Evolutionary conservation across 345 rosid species (phyloP), one percentile per base, ranked within the genome.

Genomic region (Litchi chinensis): DNA sequence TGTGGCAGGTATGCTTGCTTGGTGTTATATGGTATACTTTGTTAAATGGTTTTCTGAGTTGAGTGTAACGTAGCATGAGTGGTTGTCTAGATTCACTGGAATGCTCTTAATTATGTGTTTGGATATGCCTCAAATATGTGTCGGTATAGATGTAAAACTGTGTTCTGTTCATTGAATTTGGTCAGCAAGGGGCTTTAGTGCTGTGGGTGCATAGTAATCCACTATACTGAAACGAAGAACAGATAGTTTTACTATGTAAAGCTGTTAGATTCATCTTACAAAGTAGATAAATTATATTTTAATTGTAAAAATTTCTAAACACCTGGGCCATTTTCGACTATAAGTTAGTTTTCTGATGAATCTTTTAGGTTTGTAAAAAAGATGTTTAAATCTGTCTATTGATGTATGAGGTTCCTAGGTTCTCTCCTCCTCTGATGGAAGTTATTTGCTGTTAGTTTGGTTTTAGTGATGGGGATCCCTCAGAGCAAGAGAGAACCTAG

Each of bases 1-100:
- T 63, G 90, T 94, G 77, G 98, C 98, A 86, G 98, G 98, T 75
- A 65, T 28, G 78, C 73, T 43, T 68, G 50, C 73, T 48, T 68
- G 50, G 22, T 69, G 11, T 41, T 15, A 11, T 79, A 46, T 84
- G 63, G 19, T 60, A 24, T 73, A 48, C 13, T 50, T 43, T 11
- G 22, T 39, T 5, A 16, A 64, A 24, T 75, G 66, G 22, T 22
- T 43, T 60, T 67, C 21, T 18, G 54, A 43, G 48, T 10, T 10
- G 1, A 2, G 12, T 39, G 52, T 52, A n/a, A n/a, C n/a, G 9
- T 52, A 32, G 65, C 71, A 6, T 50, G 15, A 54, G 56, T 48
- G 37, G 21, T 52, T 18, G 70, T 26, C 0, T 62, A 10, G 5
- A 6, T 39, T 63, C n/a, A 64, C 40, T 28, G 65, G 65, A 48